These are phyloP conservation scores for Fusarium foetens DNA, from an alignment of 2,329 filamentous ascomycete species.

Conservation along the genomic window DNA sequence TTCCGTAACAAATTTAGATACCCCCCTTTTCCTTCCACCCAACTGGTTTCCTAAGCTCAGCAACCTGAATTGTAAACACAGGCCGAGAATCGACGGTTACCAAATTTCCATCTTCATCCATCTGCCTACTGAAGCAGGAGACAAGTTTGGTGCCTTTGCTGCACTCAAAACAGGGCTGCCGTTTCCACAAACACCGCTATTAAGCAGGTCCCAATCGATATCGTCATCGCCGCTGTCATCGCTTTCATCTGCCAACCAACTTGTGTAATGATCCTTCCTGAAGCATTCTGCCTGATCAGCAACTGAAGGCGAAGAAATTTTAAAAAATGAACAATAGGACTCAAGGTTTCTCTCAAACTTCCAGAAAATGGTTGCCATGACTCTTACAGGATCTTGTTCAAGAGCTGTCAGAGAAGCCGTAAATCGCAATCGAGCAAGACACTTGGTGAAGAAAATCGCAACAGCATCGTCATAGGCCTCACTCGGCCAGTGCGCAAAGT, in stretches of 20 bases:
- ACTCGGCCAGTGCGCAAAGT: not conserved
- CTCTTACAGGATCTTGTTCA: not conserved
- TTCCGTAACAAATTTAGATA: not conserved
- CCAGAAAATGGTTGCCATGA: not conserved
- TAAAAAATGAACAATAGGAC: not conserved
- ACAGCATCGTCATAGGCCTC: not conserved
- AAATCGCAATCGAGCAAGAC: not conserved
- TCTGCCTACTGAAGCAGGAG: not conserved
- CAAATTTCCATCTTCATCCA: not conserved
- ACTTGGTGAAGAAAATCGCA: not conserved
- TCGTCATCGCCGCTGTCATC: not conserved
- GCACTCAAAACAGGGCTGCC: no score
- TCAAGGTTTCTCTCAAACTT: not conserved
- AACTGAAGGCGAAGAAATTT: rapidly evolving
- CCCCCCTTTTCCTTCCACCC: not conserved
- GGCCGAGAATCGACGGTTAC: not conserved
- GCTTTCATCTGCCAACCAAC: not conserved
- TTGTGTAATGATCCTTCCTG: rapidly evolving
- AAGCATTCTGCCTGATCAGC: not conserved
- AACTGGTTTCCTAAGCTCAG: not conserved
- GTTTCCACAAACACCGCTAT: not conserved
- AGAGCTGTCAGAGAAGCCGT: not conserved
- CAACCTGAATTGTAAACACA: not conserved
- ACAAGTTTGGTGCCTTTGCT: no score
- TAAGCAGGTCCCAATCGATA: not conserved